Conservation (phyloP, 192 early-diverging fungal species). For the Coemansia sp. region DNA sequence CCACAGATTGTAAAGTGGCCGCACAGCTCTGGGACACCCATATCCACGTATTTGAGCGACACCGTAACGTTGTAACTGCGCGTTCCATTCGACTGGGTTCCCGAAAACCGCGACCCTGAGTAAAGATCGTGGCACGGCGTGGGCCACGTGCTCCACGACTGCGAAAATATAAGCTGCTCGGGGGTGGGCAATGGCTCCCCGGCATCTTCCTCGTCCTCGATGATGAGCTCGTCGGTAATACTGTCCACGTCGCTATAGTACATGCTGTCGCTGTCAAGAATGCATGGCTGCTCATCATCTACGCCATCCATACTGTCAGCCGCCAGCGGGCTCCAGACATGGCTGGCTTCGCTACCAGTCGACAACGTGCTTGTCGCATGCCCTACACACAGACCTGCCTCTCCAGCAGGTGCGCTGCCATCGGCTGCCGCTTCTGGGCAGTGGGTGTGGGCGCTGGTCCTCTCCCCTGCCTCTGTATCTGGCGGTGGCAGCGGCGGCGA, state of each 20-base stretch:
- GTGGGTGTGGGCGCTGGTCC: too few species aligned
- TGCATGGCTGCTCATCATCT: neutral
- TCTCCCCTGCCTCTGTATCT: too few species aligned
- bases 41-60: conserved; percentile 54
- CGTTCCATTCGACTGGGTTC: conserved; percentile 41
- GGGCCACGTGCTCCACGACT: conserved; percentile 49
- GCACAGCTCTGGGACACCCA: conserved; percentile 59
- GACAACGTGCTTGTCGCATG: too few species aligned
- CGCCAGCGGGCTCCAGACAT: too few species aligned
- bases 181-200: conserved; percentile 40
- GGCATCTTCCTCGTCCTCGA: conserved; percentile 10
- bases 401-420: too few species aligned
- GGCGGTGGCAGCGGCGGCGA: neutral
- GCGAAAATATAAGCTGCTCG: conserved; percentile 43
- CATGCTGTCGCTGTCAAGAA: neutral
- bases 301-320: too few species aligned
- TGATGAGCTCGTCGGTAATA: neutral
- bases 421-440: too few species aligned
- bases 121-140: conserved; percentile 48
- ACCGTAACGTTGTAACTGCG: conserved; percentile 41
- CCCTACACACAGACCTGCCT: too few species aligned
- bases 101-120: conserved; percentile 43
- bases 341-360: too few species aligned
- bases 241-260: neutral
- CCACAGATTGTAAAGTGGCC: conserved; percentile 69